phyloP scores from a whole-genome alignment of 129 eudicot genomes.

The Pulicaria dysenterica region DNA sequence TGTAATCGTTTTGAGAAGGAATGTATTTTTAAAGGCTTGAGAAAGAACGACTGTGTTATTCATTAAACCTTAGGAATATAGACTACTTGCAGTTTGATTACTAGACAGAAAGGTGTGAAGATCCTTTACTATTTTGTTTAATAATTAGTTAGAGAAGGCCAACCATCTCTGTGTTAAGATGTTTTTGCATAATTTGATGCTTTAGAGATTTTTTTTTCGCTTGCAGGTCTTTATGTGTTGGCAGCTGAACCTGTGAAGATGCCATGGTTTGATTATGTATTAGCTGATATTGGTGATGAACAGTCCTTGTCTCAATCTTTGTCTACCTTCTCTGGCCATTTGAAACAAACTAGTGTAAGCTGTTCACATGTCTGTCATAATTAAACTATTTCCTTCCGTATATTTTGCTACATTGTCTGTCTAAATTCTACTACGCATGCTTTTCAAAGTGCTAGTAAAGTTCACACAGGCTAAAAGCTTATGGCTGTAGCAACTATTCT shows the following conservation, averaged over 20 bases:
- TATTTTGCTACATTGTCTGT: neutral
- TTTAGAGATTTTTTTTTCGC: neutral
- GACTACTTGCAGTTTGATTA: too few relatives aligned
- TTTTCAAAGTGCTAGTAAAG: slow-evolving; percentile 4
- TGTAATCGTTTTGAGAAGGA: too few relatives aligned
- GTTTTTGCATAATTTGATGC: neutral
- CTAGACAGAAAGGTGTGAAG: slow-evolving; percentile 4
- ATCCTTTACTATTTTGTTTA: neutral
- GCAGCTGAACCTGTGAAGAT: slow-evolving; percentile 80
- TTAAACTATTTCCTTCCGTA: too few relatives aligned
- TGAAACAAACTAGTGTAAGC: slow-evolving; percentile 91
- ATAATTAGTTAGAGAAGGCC: neutral
- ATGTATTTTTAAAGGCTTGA: too few relatives aligned
- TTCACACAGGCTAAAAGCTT: slow-evolving; percentile 16
- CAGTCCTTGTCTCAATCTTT: slow-evolving; percentile 94
- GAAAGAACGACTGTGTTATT: too few relatives aligned
- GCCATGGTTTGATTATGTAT: slow-evolving; percentile 93
- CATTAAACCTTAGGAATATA: too few relatives aligned
- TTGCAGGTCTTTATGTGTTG: slow-evolving; percentile 74
- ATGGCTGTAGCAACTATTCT: slow-evolving; percentile 13
- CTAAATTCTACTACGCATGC: neutral
- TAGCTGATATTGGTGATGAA: slow-evolving; percentile 97
- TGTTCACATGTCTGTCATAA: neutral
- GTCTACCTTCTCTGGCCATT: slow-evolving; percentile 96
- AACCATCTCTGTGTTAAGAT: neutral